Conservation (phyloP, 495 filamentous ascomycete species). For the Penicillium mononematosum region DNA sequence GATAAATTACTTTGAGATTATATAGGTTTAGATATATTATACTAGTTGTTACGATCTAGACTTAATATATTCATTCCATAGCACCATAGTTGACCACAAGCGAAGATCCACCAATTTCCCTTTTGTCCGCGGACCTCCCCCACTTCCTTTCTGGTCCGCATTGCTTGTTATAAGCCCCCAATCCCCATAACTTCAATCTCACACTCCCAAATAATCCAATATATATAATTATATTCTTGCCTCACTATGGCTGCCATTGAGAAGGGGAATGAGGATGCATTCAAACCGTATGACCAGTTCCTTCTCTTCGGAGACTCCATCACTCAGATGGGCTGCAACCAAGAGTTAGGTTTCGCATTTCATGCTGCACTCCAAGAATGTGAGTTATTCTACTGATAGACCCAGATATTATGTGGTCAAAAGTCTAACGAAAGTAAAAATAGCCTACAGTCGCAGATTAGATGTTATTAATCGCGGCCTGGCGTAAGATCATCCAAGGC, state of each 20-base stretch:
- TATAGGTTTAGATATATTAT: not conserved
- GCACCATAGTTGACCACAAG: not conserved
- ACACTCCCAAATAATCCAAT: not conserved
- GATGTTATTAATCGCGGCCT: conserved; percentile 70
- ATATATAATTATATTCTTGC: not conserved
- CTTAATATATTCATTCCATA: not conserved
- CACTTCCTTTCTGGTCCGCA: conserved; percentile 4
- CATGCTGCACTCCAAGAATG: conserved; percentile 69
- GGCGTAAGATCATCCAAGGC: conserved; percentile 38
- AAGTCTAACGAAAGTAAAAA: conserved; percentile 8
- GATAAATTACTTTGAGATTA: not conserved
- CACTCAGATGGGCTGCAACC: conserved; percentile 59
- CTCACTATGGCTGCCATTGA: conserved; percentile 6
- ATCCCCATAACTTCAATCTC: not conserved
- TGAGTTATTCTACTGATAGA: conserved; percentile 32
- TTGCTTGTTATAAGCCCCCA: conserved; percentile 9
- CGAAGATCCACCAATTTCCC: conserved; percentile 19
- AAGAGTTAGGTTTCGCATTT: conserved; percentile 66
- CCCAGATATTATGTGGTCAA: not conserved
- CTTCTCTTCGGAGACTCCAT: conserved; percentile 83
- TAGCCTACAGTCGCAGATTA: conserved; percentile 62
- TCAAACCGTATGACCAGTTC: conserved; percentile 62
- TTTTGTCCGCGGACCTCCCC: conserved; percentile 24
- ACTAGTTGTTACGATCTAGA: not conserved
- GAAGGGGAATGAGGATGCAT: conserved; percentile 13